Evolutionary conservation across 169 alveolate genomes (phyloP).

Genomic region (Plasmodium gallinaceum): DNA sequence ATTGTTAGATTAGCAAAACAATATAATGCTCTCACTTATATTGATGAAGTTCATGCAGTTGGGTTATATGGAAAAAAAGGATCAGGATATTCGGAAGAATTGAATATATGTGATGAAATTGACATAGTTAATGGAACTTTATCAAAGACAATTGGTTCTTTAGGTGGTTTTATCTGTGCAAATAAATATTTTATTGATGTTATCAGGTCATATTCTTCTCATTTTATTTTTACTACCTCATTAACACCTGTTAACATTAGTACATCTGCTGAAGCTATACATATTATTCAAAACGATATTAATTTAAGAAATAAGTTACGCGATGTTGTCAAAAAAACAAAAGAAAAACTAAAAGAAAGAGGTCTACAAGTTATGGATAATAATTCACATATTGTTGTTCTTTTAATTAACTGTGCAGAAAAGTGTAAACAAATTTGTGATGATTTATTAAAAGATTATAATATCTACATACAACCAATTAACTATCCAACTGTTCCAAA

Average conservation of each 20-base stretch:
- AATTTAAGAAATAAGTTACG: slow-evolving; percentile 80
- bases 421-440: slow-evolving; percentile 87
- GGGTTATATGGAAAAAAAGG: slow-evolving; percentile 92
- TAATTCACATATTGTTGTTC: slow-evolving; percentile 89
- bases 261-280: slow-evolving; percentile 88
- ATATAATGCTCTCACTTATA: slow-evolving; percentile 87
- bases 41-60: slow-evolving; percentile 94
- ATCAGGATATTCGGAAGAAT: slow-evolving; percentile 88
- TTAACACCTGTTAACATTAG: slow-evolving; percentile 90
- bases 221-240: slow-evolving; percentile 92
- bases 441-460: slow-evolving; percentile 81
- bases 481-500: slow-evolving; percentile 92
- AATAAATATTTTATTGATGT: slow-evolving; percentile 82
- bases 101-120: slow-evolving; percentile 80
- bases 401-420: slow-evolving; percentile 88
- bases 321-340: slow-evolving; percentile 81
- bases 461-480: slow-evolving; percentile 91
- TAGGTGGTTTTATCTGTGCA: slow-evolving; percentile 93
- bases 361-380: slow-evolving; percentile 85
- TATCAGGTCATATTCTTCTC: slow-evolving; percentile 89
- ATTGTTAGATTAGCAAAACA: slow-evolving; percentile 87
- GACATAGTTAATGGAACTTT: slow-evolving; percentile 92
- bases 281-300: slow-evolving; percentile 68
- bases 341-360: slow-evolving; percentile 77
- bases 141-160: slow-evolving; percentile 92